phyloP scores from a whole-genome alignment of 1,139 yeast species.

The Zygosaccharomyces sapae region DNA sequence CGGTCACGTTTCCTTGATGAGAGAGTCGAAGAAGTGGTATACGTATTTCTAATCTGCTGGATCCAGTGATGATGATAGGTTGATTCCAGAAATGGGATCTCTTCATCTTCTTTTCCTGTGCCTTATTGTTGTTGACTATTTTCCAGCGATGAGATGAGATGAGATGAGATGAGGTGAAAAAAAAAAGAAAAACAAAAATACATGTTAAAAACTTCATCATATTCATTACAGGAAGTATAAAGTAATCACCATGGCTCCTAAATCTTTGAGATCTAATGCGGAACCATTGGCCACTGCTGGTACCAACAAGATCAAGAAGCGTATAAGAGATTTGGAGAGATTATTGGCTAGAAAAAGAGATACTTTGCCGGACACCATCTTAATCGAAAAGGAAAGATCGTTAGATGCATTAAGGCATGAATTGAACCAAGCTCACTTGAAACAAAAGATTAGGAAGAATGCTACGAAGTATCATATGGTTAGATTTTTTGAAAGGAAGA shows the following conservation, averaged over 20 bases:
- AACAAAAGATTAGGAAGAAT: constrained; percentile 51
- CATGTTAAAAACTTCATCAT: background rate
- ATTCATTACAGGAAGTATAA: background rate
- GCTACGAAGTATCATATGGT: constrained; percentile 92
- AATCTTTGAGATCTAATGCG: constrained; percentile 11
- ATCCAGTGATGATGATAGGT: background rate
- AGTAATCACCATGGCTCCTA: constrained; percentile 2
- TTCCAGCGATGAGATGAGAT: constrained; percentile 9
- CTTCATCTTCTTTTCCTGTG: background rate
- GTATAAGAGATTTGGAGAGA: constrained; percentile 81
- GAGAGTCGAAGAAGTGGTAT: too few species aligned
- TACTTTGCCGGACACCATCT: constrained; percentile 67
- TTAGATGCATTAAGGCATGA: constrained; percentile 68
- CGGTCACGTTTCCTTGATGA: background rate
- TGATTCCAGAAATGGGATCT: background rate
- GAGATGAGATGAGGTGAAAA: constrained; percentile 1
- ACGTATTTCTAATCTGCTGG: too few species aligned
- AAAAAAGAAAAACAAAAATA: background rate
- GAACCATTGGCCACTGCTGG: constrained; percentile 38
- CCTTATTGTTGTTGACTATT: background rate
- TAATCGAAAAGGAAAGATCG: constrained; percentile 82
- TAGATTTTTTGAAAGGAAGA: constrained; percentile 84
- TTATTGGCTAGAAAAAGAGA: constrained; percentile 51
- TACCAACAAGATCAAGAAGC: constrained; percentile 60
- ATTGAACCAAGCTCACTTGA: constrained; percentile 50